These are phyloP conservation scores for Talaromyces albobiverticillius DNA, from an alignment of 2,329 filamentous ascomycete genomes.

Conservation along the genomic window DNA sequence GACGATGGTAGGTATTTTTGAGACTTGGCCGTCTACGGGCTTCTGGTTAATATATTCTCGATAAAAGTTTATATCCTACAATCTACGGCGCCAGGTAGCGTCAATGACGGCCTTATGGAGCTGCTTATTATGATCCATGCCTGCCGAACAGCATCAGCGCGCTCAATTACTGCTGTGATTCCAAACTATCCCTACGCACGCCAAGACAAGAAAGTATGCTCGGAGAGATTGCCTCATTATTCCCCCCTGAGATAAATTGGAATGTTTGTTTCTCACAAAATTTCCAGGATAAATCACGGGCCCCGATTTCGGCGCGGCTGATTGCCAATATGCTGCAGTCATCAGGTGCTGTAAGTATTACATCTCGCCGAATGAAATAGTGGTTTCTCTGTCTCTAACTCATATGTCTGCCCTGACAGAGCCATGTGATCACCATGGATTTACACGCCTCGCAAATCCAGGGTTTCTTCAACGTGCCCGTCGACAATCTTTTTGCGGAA, in stretches of 20 bases:
- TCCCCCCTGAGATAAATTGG: background rate
- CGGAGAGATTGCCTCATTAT: background rate
- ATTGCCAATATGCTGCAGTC: constrained; percentile 98
- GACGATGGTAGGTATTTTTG: constrained; percentile 67
- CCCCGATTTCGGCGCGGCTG: constrained; percentile 90
- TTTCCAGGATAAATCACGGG: constrained; percentile 75
- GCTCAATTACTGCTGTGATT: constrained; percentile 90
- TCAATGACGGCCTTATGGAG: constrained; percentile 98
- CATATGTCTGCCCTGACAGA: constrained; percentile 53
- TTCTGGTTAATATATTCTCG: background rate
- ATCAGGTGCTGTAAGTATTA: constrained; percentile 58
- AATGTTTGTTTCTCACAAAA: background rate
- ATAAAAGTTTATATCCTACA: constrained; percentile 83
- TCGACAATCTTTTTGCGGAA: constrained; percentile 86
- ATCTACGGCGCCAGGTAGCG: constrained; percentile 88
- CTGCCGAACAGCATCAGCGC: constrained; percentile 78
- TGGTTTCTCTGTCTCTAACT: background rate
- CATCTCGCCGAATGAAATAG: too few species aligned
- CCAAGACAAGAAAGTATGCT: constrained; percentile 77
- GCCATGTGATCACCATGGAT: constrained; percentile 96
- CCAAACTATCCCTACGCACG: constrained; percentile 95
- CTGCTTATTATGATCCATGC: constrained; percentile 97
- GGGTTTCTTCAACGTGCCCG: constrained; percentile 86
- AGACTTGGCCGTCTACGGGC: constrained; percentile 11
- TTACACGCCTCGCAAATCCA: constrained; percentile 91